These are phyloP conservation scores for Sphaerobolus stellatus DNA, from an alignment of 1,284 basidiomycete species.

Conservation along the genomic window DNA sequence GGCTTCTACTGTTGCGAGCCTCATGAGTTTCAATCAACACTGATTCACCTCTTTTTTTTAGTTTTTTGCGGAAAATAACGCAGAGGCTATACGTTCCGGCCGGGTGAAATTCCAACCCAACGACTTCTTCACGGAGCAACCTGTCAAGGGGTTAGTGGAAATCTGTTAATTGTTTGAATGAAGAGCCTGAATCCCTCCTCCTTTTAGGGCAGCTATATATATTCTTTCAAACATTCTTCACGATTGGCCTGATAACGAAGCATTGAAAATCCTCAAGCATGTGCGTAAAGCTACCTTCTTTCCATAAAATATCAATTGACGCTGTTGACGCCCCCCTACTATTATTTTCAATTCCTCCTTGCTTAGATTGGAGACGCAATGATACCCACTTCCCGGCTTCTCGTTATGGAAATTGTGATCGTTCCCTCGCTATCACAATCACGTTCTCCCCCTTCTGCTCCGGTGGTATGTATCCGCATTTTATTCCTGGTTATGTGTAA, in stretches of 20 bases:
- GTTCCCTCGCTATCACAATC: constrained; percentile 2
- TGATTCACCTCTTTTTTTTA: constrained; percentile 15
- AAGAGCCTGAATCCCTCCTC: neutral
- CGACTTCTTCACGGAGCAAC: constrained; percentile 5
- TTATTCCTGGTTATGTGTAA: neutral
- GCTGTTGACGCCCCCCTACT: neutral
- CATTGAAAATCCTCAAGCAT: neutral
- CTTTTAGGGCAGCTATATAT: constrained; percentile 3
- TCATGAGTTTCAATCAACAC: neutral
- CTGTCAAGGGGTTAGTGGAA: constrained; percentile 1
- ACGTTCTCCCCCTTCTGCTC: neutral
- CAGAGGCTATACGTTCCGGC: constrained; percentile 24
- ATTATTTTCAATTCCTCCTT: neutral
- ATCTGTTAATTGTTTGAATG: neutral
- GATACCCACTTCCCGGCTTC: constrained; percentile 2
- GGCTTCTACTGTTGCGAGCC: neutral
- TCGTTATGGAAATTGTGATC: constrained; percentile 4
- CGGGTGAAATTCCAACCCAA: constrained; percentile 25
- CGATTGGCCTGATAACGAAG: constrained; percentile 8
- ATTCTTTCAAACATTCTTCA: constrained; percentile 9
- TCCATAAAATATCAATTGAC: neutral
- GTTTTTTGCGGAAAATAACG: constrained; percentile 32
- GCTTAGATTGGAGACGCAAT: constrained; percentile 7
- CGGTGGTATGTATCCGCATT: neutral
- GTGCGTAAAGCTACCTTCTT: neutral